A percentile compares a stretch with the other conserved stretches of the same genome.
phyloP scores from a whole-genome alignment of 768 basidiomycete genomes.

The Mycena albidolilacea region DNA sequence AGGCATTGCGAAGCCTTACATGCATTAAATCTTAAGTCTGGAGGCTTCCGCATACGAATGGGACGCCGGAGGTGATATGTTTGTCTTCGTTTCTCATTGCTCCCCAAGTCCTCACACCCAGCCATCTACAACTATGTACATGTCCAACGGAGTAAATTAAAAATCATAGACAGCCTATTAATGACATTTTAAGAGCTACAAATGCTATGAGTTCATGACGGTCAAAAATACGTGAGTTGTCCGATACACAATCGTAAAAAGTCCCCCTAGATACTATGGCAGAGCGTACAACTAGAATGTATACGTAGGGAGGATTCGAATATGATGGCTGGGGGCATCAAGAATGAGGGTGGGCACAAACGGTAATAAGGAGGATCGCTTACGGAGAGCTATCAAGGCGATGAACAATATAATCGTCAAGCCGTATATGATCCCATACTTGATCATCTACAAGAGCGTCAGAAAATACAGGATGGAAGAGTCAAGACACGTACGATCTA shows the following conservation, averaged over 20 bases:
- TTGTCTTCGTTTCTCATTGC: too few relatives aligned
- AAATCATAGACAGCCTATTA: slow-evolving; percentile 27
- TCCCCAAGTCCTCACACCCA: too few relatives aligned
- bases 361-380: slow-evolving; percentile 47
- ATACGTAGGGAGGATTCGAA: slow-evolving; percentile 74
- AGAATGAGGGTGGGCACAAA: slow-evolving; percentile 32
- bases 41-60: too few relatives aligned
- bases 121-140: too few relatives aligned
- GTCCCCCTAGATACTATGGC: slow-evolving; percentile 53
- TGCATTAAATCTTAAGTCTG: too few relatives aligned
- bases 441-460: slow-evolving; percentile 70
- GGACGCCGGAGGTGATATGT: too few relatives aligned
- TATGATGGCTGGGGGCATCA: slow-evolving; percentile 62
- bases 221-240: slow-evolving; percentile 36
- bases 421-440: slow-evolving; percentile 86
- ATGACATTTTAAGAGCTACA: slow-evolving; percentile 33
- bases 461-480: slow-evolving; percentile 13
- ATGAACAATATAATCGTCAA: slow-evolving; percentile 78
- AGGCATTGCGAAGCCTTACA: too few relatives aligned
- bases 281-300: slow-evolving; percentile 77
- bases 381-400: slow-evolving; percentile 84
- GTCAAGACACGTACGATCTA: slow-evolving; percentile 77
- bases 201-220: slow-evolving; percentile 25
- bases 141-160: neutral
- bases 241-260: slow-evolving; percentile 19